Conservation (phyloP, 2,329 filamentous ascomycete species). For the Arachnopeziza araneosa region DNA sequence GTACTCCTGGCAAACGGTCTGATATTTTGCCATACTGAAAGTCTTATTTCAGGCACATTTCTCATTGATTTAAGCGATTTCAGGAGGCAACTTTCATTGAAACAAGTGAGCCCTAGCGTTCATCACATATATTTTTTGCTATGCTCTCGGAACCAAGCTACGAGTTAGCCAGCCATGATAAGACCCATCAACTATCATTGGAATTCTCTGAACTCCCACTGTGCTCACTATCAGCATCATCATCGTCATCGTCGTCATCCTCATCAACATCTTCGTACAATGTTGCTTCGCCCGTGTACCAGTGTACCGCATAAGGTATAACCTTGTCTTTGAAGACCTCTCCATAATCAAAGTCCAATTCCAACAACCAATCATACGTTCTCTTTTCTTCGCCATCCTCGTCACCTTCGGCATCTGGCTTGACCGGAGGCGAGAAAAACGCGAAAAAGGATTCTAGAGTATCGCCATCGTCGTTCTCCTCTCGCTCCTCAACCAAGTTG, state of each 20-base stretch:
- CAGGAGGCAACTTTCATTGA: no score
- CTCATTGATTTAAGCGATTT: no score
- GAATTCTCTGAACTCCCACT: no score
- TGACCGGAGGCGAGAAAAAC: not conserved
- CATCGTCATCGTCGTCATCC: not conserved
- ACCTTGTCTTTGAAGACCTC: constrained; percentile 4
- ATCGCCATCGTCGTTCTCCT: not conserved
- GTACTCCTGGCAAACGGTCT: no score
- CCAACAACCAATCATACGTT: not conserved
- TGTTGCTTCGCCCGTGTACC: constrained; percentile 1
- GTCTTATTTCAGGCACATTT: no score
- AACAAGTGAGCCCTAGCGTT: no score
- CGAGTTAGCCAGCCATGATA: no score
- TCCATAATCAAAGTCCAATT: not conserved
- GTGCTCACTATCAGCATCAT: not conserved
- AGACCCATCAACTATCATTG: no score
- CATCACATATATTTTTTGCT: no score
- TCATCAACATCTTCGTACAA: not conserved
- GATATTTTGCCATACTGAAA: no score
- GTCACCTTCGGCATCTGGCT: not conserved
- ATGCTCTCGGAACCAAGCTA: no score
- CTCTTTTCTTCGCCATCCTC: not conserved
- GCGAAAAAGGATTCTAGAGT: not conserved
- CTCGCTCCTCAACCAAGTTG: not conserved
- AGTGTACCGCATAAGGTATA: constrained; percentile 3